Evolutionary conservation across 345 rosid genomes (phyloP).

Genomic region (Eucalyptus leucophloia): DNA sequence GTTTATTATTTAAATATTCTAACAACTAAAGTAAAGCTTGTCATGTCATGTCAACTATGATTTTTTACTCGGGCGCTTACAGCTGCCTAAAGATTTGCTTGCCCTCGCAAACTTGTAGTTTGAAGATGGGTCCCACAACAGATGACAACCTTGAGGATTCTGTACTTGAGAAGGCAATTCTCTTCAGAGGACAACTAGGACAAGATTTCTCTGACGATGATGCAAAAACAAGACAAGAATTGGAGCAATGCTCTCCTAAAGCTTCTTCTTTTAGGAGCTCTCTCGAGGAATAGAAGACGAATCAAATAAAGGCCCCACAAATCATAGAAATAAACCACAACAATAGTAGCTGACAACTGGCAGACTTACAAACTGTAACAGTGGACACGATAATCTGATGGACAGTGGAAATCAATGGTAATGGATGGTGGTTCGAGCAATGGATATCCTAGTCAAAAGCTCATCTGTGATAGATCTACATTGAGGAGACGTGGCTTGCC

Average conservation of each 20-base stretch:
- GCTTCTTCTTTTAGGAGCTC: background rate
- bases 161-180: background rate
- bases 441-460: background rate
- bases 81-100: background rate
- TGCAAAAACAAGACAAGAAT: background rate
- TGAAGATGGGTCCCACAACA: background rate
- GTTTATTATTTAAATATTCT: too few relatives aligned
- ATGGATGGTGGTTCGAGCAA: background rate
- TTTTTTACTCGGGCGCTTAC: background rate
- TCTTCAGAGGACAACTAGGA: background rate
- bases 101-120: background rate
- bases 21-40: background rate
- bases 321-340: background rate
- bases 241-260: background rate
- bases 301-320: background rate
- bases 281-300: background rate
- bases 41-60: background rate
- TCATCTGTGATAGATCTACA: background rate
- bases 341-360: background rate
- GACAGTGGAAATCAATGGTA: background rate
- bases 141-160: background rate
- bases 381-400: background rate
- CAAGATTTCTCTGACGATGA: background rate
- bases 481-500: background rate
- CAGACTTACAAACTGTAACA: background rate